Percentiles rank a stretch among this genome's conserved stretches.
These are phyloP conservation scores for Purpureocillium lavendulum DNA, from an alignment of 2,329 filamentous ascomycete genomes.

Conservation along the genomic window DNA sequence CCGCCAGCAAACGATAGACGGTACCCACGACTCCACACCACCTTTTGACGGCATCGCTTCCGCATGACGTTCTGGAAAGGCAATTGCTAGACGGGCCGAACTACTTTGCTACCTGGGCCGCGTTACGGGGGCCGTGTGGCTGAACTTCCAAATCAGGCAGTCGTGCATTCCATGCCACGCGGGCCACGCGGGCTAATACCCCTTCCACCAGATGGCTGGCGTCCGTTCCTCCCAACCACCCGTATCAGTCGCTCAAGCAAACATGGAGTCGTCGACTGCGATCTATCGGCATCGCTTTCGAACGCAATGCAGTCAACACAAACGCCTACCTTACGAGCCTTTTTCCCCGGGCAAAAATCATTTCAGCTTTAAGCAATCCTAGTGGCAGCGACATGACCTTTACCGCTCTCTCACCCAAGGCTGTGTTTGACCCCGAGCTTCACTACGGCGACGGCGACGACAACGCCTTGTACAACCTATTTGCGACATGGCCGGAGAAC, in stretches of 20 bases:
- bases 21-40: too few species aligned
- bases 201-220: too few species aligned
- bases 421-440: background rate
- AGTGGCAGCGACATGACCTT: background rate
- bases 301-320: background rate
- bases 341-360: background rate
- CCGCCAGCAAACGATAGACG: too few species aligned
- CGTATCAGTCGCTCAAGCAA: background rate
- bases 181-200: too few species aligned
- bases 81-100: too few species aligned
- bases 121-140: too few species aligned
- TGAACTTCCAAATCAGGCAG: background rate
- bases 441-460: background rate
- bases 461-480: constrained; percentile 1
- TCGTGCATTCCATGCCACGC: background rate
- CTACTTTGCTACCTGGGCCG: too few species aligned
- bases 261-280: background rate
- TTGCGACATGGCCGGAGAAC: constrained; percentile 2
- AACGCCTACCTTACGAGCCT: background rate
- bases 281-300: background rate
- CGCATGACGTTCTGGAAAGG: too few species aligned
- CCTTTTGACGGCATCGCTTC: too few species aligned
- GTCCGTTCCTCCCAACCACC: too few species aligned
- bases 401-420: background rate
- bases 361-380: background rate